Evolutionary conservation across 371 early-diverging fungal genomes (phyloP), one percentile per base, ranked within the genome.

Genomic region (Catenaria anguillulae): DNA sequence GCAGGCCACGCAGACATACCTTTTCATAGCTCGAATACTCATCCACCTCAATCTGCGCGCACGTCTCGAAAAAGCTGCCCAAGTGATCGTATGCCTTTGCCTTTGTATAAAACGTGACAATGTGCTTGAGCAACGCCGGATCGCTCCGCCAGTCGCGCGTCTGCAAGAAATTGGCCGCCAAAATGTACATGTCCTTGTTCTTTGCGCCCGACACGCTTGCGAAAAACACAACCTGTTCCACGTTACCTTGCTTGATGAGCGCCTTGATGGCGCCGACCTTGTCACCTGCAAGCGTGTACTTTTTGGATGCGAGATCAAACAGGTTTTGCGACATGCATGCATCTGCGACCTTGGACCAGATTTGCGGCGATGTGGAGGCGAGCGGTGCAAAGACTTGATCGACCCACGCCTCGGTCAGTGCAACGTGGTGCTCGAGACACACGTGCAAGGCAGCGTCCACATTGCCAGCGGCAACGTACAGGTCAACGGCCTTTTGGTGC

Each of bases 21-120:
- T 78, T 77, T 37, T 77, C 75, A 65, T 80, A 80, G 63, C 75
- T 77, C 61, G 76, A 76, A 54, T 73, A 80, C 66, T 78, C 78
- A 45, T 80, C 78, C 33, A 80, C 71, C 63, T 80, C 80, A 26
- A 77, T 67, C 37, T 71, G 73, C 23, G 71, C 73, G 56, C 78
- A 80, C 15, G 77, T 56, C 33, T 75, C 73, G 62, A 75, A 80
- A 59, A 80, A 80, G 0, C 67, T 54, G 1, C 71, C 56, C 8
- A 80, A 68, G 13, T 74, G 64, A 33, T 70, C 67, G 52, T 62
- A 73, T 8, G 78, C 69, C 40, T 74, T 74, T 6, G 77, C 72
- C 67, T 80, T 80, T 31, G 77, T 75, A 61, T 78, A 78, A 56
- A 78, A 77, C 19, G 63, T 68, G 31, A 80, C 72, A 34, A 80